Base-by-base conservation (phyloP, 768 basidiomycete species). In the Suillus occidentalis region DNA sequence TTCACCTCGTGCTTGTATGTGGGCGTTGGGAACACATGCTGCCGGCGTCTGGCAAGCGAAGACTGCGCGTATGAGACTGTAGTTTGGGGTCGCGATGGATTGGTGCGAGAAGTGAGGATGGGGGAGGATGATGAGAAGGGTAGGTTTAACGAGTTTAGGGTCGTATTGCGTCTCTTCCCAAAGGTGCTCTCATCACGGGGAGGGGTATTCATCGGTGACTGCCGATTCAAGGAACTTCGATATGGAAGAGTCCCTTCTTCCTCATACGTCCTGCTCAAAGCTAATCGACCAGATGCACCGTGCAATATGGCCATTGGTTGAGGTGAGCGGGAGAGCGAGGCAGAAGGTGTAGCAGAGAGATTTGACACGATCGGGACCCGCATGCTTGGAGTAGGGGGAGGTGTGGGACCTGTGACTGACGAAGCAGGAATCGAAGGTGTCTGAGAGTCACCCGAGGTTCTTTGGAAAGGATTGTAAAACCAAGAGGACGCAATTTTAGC, bases 31-130 rank as follows among this genome's bases (percentile, higher is more conserved):
- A 91, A 89, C 65, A 90, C 85, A 72, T 97, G 94, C 68, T 96
- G 89, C 95, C 96, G 98, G 22, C 95, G 81, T 50, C 91, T 82
- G 2, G 94, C 93, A n/a, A 95, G 85, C 13, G 87, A 88, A 2
- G 86, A 83, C 66, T 91, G 89, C 0, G 84, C 79, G 64, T 88
- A 85, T 0, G 89, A 83, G 13, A 90, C 81, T 1, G 82, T 75
- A 6, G 83, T 76, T 50, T 83, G 81, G 1, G 87, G 88, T 52
- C 85, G 86, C 0, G 88, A 89, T 0, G 93, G 93, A 66, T 94
- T 93, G 40, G 85, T 79, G 9, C 84, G 79, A 20, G 70, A 37
- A 76, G 75, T 61, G 77, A 72, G 58, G 8, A 77, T 63, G 4
- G 76, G 71, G 10, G 81, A 85, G 9, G 86, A 85, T 14, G 85